Conservation (phyloP, 1,284 basidiomycete species). For the Ceratorhiza oryzae-sativae region DNA sequence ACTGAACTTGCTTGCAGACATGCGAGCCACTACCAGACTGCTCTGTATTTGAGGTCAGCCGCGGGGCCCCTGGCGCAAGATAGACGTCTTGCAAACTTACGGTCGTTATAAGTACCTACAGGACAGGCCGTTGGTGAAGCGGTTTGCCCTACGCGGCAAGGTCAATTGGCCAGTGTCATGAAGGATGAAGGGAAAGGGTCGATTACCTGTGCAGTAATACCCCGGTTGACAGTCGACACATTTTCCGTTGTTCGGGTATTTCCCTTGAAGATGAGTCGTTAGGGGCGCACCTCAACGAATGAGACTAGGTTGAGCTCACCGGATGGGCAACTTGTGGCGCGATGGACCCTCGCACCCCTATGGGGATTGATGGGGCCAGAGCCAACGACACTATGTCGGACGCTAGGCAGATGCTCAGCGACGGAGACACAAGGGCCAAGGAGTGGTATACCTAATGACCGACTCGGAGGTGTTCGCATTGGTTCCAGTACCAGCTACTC, state of each 20-base stretch:
- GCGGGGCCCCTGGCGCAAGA: background rate
- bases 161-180: background rate
- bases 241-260: background rate
- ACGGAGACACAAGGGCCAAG: background rate
- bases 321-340: background rate
- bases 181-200: background rate
- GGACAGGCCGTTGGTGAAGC: background rate
- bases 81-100: background rate
- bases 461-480: background rate
- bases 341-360: background rate
- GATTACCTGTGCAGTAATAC: constrained; percentile 15
- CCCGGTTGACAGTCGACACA: background rate
- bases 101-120: constrained; percentile 5
- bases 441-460: background rate
- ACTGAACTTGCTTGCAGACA: background rate
- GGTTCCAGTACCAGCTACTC: background rate
- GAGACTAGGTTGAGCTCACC: background rate
- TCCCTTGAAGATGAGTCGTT: background rate
- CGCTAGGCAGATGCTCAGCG: background rate
- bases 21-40: background rate
- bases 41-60: background rate
- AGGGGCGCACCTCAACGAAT: background rate
- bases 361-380: background rate
- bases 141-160: background rate
- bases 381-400: background rate